Percentiles rank a stretch among this genome's conserved stretches.
These are phyloP conservation scores for Saturnispora saitoi DNA, from an alignment of 805 yeast genomes.

Conservation along the genomic window DNA sequence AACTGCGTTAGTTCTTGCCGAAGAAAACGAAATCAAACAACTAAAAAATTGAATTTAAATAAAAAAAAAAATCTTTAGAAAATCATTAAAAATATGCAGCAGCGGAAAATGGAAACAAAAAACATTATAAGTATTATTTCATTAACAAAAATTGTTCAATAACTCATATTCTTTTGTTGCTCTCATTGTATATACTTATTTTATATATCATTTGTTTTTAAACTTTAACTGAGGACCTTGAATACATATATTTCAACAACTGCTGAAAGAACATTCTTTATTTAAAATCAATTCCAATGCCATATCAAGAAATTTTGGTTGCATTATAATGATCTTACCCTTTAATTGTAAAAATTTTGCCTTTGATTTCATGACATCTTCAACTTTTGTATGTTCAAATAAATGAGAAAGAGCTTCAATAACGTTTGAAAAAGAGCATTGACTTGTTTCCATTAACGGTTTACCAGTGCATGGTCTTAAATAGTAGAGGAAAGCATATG, in stretches of 20 bases:
- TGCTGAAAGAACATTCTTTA: conserved; percentile 6
- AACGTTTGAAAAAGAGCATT: conserved; percentile 18
- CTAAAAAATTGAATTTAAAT: not conserved
- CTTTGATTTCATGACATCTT: conserved; percentile 22
- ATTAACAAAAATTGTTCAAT: not conserved
- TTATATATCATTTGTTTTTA: not conserved
- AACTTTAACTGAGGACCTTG: not conserved
- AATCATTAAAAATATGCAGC: too few species aligned
- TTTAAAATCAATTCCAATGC: conserved; percentile 19
- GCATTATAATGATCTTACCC: conserved; percentile 17
- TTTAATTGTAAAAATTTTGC: conserved; percentile 19
- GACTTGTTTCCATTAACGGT: conserved; percentile 46
- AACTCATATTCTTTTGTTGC: not conserved
- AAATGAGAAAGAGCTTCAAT: conserved; percentile 29
- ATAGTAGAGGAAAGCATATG: conserved; percentile 74
- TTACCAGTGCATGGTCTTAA: conserved; percentile 42
- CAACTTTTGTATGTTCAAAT: conserved; percentile 26
- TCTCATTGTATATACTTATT: not conserved
- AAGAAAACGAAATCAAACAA: conserved; percentile 22
- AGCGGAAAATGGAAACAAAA: not conserved
- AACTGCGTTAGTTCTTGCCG: conserved; percentile 53
- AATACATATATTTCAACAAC: not conserved
- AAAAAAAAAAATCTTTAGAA: too few species aligned
- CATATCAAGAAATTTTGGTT: conserved; percentile 18
- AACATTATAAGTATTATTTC: not conserved